Percentiles rank a stretch among this genome's conserved stretches.
Evolutionary conservation across 805 yeast species (phyloP).

Genomic region (Lachancea lanzarotensis): DNA sequence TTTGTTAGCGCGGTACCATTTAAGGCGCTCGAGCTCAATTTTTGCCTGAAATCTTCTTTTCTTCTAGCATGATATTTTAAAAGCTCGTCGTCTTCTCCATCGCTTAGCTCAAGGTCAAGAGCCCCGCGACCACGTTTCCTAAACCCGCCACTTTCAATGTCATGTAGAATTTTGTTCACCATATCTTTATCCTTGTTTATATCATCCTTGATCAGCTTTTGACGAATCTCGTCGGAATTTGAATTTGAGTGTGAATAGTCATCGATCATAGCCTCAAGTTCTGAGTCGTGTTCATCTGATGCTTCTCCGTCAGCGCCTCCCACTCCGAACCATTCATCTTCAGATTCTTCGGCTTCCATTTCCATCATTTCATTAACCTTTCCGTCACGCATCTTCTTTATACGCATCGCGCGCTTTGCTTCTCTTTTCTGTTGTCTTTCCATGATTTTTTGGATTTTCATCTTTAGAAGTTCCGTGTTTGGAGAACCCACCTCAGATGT

Average conservation of each 20-base stretch:
- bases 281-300: conserved; percentile 55
- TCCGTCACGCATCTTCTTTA: conserved; percentile 38
- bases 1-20: conserved; percentile 41
- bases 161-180: conserved; percentile 62
- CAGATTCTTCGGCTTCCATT: conserved; percentile 83
- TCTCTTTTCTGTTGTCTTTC: conserved; percentile 22
- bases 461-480: conserved; percentile 17
- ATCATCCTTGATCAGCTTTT: conserved; percentile 52
- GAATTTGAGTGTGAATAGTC: conserved; percentile 48
- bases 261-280: conserved; percentile 73
- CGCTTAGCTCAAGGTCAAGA: conserved; percentile 61
- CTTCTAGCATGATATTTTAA: conserved; percentile 36
- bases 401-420: conserved; percentile 18
- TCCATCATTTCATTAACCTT: conserved; percentile 61
- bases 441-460: conserved; percentile 19
- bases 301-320: conserved; percentile 63
- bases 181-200: conserved; percentile 55
- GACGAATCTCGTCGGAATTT: conserved; percentile 43
- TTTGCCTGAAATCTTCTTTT: conserved; percentile 42
- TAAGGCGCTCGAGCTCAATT: conserved; percentile 42
- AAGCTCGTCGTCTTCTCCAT: conserved; percentile 60
- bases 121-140: conserved; percentile 49
- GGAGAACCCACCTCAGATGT: conserved; percentile 10
- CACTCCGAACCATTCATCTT: conserved; percentile 79
- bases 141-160: conserved; percentile 65